Conservation (phyloP, 306 rosid species). For the Dryas drummondii region DNA sequence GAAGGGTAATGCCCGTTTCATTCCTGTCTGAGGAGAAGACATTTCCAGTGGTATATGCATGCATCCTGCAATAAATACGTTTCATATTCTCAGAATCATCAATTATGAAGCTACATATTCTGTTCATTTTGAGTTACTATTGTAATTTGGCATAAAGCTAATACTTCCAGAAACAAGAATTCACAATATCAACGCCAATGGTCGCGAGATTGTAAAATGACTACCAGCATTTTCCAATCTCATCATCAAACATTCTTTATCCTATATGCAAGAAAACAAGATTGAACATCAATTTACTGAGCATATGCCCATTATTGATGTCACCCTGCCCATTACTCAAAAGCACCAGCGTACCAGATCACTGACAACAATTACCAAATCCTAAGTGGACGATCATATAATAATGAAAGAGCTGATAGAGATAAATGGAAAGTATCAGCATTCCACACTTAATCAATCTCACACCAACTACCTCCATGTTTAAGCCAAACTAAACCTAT, state of each 20-base stretch:
- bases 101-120: not conserved
- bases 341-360: not conserved
- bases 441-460: not conserved
- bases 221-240: not conserved
- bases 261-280: slow-evolving; percentile 1
- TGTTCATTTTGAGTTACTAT: not conserved
- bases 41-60: not conserved
- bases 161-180: not conserved
- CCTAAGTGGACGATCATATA: not conserved
- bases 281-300: not conserved
- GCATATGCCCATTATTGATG: not conserved
- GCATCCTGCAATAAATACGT: not conserved
- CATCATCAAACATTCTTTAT: not conserved
- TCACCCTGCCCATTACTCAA: not conserved
- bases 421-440: not conserved
- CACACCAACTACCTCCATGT: not conserved
- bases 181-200: not conserved
- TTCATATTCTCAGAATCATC: not conserved
- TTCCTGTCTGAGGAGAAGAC: not conserved
- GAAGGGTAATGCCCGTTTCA: not conserved
- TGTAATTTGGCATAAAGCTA: not conserved
- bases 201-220: not conserved
- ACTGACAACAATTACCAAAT: not conserved
- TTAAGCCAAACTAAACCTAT: not conserved
- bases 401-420: not conserved